Evolutionary conservation across 2,329 filamentous ascomycete genomes (phyloP).

Genomic region (Diaporthe sp.): DNA sequence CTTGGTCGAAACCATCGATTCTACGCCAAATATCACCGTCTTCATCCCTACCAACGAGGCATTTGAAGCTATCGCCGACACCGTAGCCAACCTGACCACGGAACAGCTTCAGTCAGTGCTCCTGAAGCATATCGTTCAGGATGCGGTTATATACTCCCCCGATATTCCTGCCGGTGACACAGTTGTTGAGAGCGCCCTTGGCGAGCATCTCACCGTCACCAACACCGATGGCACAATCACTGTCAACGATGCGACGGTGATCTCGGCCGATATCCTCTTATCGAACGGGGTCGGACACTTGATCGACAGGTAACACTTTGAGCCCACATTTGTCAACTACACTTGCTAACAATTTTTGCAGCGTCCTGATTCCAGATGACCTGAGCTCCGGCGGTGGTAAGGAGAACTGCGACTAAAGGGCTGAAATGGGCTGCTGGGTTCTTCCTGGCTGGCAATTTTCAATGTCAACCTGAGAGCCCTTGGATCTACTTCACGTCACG

Average conservation of each 20-base stretch:
- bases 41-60: constrained; percentile 27
- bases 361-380: background rate
- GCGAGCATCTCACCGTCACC: background rate
- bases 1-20: constrained; percentile 1
- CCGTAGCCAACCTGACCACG: background rate
- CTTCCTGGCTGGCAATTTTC: too few relatives aligned
- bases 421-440: background rate
- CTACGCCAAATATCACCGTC: background rate
- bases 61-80: constrained; percentile 1
- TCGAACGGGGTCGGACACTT: constrained; percentile 24
- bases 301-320: constrained; percentile 4
- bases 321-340: background rate
- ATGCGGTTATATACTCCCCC: background rate
- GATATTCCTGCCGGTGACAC: background rate
- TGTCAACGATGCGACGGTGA: constrained; percentile 17
- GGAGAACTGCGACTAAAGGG: background rate
- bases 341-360: background rate
- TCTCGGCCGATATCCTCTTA: constrained; percentile 10
- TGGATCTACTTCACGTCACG: too few relatives aligned
- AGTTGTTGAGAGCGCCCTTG: constrained; percentile 1
- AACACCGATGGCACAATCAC: constrained; percentile 4
- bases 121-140: background rate
- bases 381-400: background rate
- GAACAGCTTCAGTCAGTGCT: constrained; percentile 26
- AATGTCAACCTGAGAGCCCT: background rate